phyloP scores from a whole-genome alignment of 768 basidiomycete genomes.

The Albatrellus ellisii region DNA sequence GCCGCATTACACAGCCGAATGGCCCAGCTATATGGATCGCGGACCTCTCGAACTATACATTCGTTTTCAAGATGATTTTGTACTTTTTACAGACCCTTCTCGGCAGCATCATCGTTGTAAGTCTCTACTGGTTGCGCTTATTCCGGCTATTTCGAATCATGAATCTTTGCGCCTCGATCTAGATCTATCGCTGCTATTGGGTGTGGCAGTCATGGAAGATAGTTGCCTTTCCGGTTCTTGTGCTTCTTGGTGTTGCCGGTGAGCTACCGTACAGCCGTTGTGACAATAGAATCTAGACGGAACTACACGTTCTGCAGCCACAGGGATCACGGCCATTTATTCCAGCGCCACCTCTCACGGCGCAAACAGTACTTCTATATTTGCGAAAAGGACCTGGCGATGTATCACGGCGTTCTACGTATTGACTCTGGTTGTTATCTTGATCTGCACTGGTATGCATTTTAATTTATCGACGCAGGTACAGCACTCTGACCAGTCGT shows the following conservation, averaged over 20 bases:
- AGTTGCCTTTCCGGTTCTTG: background rate
- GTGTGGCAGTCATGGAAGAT: background rate
- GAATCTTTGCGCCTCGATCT: background rate
- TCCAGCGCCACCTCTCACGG: background rate
- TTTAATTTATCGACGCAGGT: no score
- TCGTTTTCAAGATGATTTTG: constrained; percentile 1
- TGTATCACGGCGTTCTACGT: constrained; percentile 2
- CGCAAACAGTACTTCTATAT: no score
- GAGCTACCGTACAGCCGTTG: background rate
- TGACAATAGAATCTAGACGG: no score
- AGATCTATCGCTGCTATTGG: constrained; percentile 2
- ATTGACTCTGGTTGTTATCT: background rate
- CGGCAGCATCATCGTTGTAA: background rate
- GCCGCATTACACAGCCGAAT: background rate
- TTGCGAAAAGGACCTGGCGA: background rate
- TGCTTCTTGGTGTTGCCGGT: background rate
- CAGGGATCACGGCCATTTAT: background rate
- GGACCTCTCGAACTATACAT: background rate
- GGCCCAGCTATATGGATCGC: constrained; percentile 2
- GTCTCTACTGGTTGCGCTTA: background rate
- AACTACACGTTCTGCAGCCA: background rate
- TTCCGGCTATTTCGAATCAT: no score
- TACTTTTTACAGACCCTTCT: background rate
- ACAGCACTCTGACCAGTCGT: no score
- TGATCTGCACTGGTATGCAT: constrained; percentile 1